These are phyloP conservation scores for Tylopilus sp. DNA, from an alignment of 768 basidiomycete genomes.

Conservation along the genomic window DNA sequence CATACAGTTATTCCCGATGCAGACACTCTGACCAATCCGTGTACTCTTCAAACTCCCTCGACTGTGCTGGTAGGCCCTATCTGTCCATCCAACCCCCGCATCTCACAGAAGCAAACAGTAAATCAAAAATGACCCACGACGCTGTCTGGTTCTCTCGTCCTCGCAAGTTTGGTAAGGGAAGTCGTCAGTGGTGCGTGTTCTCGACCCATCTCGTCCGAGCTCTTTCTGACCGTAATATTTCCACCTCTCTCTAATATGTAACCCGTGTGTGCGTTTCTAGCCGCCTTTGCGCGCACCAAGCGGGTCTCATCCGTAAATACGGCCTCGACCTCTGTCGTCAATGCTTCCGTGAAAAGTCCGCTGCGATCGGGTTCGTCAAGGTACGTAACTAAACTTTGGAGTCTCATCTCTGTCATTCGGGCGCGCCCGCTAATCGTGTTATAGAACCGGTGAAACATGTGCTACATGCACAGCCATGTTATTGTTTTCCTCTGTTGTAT, in stretches of 20 bases:
- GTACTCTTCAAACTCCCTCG: too few species aligned
- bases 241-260: not conserved
- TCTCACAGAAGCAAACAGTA: slow-evolving; percentile 18
- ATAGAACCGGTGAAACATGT: too few species aligned
- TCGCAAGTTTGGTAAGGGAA: slow-evolving; percentile 92
- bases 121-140: slow-evolving; percentile 92
- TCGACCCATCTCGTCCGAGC: too few species aligned
- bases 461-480: too few species aligned
- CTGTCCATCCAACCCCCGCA: too few species aligned
- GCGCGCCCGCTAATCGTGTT: too few species aligned
- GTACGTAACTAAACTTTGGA: too few species aligned
- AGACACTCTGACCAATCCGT: not conserved
- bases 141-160: slow-evolving; percentile 97
- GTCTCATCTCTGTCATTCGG: too few species aligned
- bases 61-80: too few species aligned
- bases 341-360: slow-evolving; percentile 96
- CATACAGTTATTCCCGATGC: slow-evolving; percentile 22
- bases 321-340: slow-evolving; percentile 97
- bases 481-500: too few species aligned
- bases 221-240: not conserved
- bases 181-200: slow-evolving; percentile 80
- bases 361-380: slow-evolving; percentile 93
- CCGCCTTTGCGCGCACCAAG: slow-evolving; percentile 95
- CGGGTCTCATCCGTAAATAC: slow-evolving; percentile 97
- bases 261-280: slow-evolving; percentile 35